These are phyloP conservation scores for Macrolepiota albuminosa DNA, from an alignment of 768 basidiomycete genomes.

Conservation along the genomic window DNA sequence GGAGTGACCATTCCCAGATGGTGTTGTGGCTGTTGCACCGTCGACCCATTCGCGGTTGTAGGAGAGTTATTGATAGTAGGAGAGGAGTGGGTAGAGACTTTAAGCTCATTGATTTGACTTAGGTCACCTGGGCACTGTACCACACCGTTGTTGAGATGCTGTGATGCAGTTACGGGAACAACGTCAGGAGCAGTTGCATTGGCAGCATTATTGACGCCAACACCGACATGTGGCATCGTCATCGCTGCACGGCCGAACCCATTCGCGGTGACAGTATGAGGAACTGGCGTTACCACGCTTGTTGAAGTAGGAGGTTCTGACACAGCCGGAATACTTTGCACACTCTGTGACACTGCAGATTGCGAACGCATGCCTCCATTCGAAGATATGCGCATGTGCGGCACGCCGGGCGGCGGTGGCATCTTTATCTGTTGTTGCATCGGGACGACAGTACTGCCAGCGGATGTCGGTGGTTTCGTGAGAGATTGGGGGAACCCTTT, in stretches of 20 bases:
- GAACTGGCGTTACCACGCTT: constrained; percentile 29
- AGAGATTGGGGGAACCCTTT: constrained; percentile 12
- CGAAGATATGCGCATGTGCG: constrained; percentile 60
- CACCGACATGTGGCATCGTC: constrained; percentile 36
- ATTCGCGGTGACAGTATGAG: constrained; percentile 33
- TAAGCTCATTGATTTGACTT: constrained; percentile 19
- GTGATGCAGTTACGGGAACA: constrained; percentile 23
- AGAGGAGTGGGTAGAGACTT: constrained; percentile 14
- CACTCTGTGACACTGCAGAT: constrained; percentile 23
- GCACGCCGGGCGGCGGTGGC: constrained; percentile 47
- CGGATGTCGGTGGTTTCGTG: constrained; percentile 9
- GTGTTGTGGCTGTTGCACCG: constrained; percentile 28
- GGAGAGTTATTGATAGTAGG: background rate
- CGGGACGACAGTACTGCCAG: constrained; percentile 51
- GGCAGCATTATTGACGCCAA: background rate
- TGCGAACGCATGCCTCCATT: constrained; percentile 53
- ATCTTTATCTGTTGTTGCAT: constrained; percentile 61
- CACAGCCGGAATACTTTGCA: constrained; percentile 10
- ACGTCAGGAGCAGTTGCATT: constrained; percentile 12
- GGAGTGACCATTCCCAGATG: constrained; percentile 17
- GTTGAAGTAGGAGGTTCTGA: constrained; percentile 19
- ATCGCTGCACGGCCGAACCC: constrained; percentile 39
- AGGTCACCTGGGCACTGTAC: constrained; percentile 20
- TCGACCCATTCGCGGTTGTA: constrained; percentile 17
- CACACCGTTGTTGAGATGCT: constrained; percentile 28